Evolutionary conservation across 495 filamentous ascomycete genomes (phyloP).

Genomic region (Daldinia childiae): DNA sequence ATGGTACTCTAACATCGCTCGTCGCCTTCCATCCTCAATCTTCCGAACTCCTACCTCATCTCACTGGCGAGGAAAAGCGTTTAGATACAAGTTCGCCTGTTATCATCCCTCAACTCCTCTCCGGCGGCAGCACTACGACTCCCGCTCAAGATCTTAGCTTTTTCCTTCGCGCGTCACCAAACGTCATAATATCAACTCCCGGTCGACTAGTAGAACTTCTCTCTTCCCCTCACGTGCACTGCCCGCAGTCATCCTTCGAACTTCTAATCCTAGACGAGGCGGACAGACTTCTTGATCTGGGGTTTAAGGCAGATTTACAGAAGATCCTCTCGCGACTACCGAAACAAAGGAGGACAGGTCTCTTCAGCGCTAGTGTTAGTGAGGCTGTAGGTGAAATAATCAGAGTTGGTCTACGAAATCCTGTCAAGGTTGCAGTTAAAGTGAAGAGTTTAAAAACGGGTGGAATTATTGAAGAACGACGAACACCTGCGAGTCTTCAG

Average conservation of each 20-base stretch:
- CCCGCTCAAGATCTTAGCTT: slow-evolving; percentile 83
- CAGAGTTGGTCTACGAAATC: slow-evolving; percentile 90
- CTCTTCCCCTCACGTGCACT: slow-evolving; percentile 89
- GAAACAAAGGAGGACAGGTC: slow-evolving; percentile 90
- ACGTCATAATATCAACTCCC: slow-evolving; percentile 87
- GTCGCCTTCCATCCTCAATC: slow-evolving; percentile 85
- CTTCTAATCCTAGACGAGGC: slow-evolving; percentile 93
- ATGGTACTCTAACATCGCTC: slow-evolving; percentile 79
- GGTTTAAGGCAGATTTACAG: slow-evolving; percentile 90
- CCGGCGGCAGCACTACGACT: slow-evolving; percentile 78
- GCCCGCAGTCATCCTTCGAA: slow-evolving; percentile 87
- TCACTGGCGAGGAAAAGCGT: slow-evolving; percentile 62
- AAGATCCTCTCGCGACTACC: slow-evolving; percentile 85
- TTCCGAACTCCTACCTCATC: slow-evolving; percentile 64
- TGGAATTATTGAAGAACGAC: slow-evolving; percentile 79
- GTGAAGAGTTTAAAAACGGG: slow-evolving; percentile 72
- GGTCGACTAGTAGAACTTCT: slow-evolving; percentile 89
- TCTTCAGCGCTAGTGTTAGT: slow-evolving; percentile 92
- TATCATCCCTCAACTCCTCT: slow-evolving; percentile 84
- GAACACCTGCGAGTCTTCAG: slow-evolving; percentile 87
- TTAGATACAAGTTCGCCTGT: slow-evolving; percentile 62
- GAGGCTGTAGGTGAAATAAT: slow-evolving; percentile 93
- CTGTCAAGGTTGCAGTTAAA: slow-evolving; percentile 90
- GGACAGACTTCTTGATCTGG: slow-evolving; percentile 90
- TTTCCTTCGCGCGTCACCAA: slow-evolving; percentile 83